Conservation (phyloP, 345 rosid species). For the Rhizophora mangle region DNA sequence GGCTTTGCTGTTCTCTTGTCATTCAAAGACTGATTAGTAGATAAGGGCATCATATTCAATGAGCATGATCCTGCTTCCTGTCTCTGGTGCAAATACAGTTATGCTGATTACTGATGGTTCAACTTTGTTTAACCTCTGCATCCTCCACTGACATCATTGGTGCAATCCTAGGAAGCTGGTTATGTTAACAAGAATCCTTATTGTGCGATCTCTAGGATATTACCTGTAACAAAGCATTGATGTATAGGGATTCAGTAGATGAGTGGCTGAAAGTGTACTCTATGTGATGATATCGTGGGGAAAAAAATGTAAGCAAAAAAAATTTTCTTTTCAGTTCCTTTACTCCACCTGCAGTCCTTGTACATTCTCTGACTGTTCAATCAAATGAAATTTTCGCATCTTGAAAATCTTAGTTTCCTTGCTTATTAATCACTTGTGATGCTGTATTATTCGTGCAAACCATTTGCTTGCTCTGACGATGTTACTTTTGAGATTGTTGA, state of each 20-base stretch:
- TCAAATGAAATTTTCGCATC: neutral
- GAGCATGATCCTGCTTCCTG: neutral
- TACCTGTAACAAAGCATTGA: neutral
- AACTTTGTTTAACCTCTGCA: neutral
- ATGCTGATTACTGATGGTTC: conserved; percentile 10
- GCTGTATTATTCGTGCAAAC: neutral
- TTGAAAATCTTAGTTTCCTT: neutral
- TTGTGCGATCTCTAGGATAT: conserved; percentile 1
- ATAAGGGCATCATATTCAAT: conserved; percentile 9
- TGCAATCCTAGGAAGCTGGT: conserved; percentile 9
- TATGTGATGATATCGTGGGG: too few relatives aligned
- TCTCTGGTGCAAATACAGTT: neutral
- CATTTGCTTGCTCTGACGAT: neutral
- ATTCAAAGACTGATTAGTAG: conserved; percentile 10
- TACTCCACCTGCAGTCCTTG: neutral
- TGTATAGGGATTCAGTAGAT: neutral
- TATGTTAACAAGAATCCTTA: conserved; percentile 1
- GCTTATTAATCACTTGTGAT: neutral
- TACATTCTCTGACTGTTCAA: neutral
- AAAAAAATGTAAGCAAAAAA: too few relatives aligned
- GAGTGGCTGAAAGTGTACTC: too few relatives aligned
- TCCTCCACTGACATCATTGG: conserved; percentile 2
- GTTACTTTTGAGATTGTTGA: neutral
- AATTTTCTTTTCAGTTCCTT: neutral
- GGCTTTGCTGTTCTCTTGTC: neutral